phyloP scores from a whole-genome alignment of 2,329 filamentous ascomycete genomes.

The Zasmidium cellare region DNA sequence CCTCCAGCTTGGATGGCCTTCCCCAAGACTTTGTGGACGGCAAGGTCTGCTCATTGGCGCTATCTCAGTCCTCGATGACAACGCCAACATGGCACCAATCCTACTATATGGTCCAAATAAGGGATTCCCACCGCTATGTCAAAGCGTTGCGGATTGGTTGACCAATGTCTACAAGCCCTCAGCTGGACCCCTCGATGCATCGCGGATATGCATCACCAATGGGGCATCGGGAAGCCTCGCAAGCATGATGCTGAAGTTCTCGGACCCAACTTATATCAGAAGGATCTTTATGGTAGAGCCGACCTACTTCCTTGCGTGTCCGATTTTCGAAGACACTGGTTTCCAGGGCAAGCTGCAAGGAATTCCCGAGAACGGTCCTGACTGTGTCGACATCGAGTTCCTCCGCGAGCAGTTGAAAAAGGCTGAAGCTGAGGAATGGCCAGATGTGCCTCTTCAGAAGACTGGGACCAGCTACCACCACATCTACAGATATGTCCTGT shows the following conservation, averaged over 20 bases:
- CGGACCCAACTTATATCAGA: conserved; percentile 72
- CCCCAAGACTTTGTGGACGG: conserved; percentile 8
- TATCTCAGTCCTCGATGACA: conserved; percentile 6
- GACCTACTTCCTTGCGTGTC: conserved; percentile 76
- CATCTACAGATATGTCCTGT: conserved; percentile 80
- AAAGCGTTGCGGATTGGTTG: conserved; percentile 11
- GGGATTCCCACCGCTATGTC: conserved; percentile 10
- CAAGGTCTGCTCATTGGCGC: conserved; percentile 11
- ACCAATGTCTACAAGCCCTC: conserved; percentile 7
- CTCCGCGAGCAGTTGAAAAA: conserved; percentile 53
- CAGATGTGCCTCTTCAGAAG: conserved; percentile 45
- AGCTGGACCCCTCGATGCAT: conserved; percentile 7
- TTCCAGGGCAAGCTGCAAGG: conserved; percentile 67
- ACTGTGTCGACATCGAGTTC: conserved; percentile 69
- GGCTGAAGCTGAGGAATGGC: conserved; percentile 43
- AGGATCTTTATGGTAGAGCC: conserved; percentile 80
- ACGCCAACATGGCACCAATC: conserved; percentile 12
- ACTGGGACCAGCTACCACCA: conserved; percentile 64
- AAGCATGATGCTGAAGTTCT: conserved; percentile 74
- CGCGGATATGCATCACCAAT: conserved; percentile 74
- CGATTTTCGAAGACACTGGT: conserved; percentile 78
- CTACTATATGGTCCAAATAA: conserved; percentile 13
- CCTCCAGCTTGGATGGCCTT: conserved; percentile 14
- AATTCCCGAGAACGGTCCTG: conserved; percentile 68
- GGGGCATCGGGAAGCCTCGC: conserved; percentile 82